A percentile compares a stretch with the other conserved stretches of the same genome.
Conservation (phyloP, 1,284 basidiomycete genomes). For the Boletus smithii region DNA sequence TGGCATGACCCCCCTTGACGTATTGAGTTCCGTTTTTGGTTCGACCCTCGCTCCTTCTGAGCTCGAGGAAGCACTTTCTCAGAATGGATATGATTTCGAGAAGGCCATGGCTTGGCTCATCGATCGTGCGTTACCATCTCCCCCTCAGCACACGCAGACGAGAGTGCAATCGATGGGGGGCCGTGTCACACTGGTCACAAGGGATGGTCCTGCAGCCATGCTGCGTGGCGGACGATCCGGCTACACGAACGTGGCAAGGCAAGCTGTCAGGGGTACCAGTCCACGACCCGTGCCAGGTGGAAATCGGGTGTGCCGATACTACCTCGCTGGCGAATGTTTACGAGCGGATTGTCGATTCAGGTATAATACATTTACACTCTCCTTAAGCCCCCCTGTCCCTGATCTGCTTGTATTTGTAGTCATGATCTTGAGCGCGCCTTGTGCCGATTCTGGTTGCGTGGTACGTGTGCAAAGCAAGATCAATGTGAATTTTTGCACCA, state of each 20-base stretch:
- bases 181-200: slow-evolving; percentile 58
- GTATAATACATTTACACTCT: slow-evolving; percentile 41
- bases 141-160: slow-evolving; percentile 43
- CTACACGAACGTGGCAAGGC: slow-evolving; percentile 32
- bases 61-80: slow-evolving; percentile 87
- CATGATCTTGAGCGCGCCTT: slow-evolving; percentile 90
- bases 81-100: slow-evolving; percentile 93
- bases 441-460: slow-evolving; percentile 97
- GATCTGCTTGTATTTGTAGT: slow-evolving; percentile 38
- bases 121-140: slow-evolving; percentile 57
- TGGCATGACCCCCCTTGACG: slow-evolving; percentile 96
- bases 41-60: slow-evolving; percentile 85
- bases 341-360: slow-evolving; percentile 97
- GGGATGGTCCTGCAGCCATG: slow-evolving; percentile 42
- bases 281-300: slow-evolving; percentile 57
- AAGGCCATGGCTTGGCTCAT: slow-evolving; percentile 90
- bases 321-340: slow-evolving; percentile 93
- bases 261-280: slow-evolving; percentile 50
- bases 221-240: slow-evolving; percentile 47
- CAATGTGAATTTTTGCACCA: slow-evolving; percentile 89
- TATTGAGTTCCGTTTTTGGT: slow-evolving; percentile 90
- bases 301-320: slow-evolving; percentile 87
- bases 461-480: slow-evolving; percentile 93
- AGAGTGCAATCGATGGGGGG: slow-evolving; percentile 60
- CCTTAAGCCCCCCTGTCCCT: slow-evolving; percentile 6